Conservation (phyloP, 495 filamentous ascomycete genomes). For the Xylaria cubensis region DNA sequence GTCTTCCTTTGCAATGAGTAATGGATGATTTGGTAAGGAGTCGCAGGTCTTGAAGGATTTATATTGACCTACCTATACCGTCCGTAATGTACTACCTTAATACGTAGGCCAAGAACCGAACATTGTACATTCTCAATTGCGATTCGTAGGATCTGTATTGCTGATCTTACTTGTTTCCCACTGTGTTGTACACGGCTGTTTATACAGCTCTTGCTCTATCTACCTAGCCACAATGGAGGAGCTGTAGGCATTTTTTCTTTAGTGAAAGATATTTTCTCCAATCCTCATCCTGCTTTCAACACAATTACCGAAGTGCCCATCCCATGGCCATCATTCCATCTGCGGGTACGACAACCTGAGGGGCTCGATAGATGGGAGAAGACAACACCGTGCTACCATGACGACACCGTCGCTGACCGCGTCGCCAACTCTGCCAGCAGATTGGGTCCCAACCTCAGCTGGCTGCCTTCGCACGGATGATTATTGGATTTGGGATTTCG, state of each 20-base stretch:
- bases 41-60: not conserved
- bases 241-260: not conserved
- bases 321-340: not conserved
- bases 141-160: not conserved
- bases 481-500: conserved; percentile 40
- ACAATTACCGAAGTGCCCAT: not conserved
- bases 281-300: conserved; percentile 7
- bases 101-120: not conserved
- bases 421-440: conserved; percentile 27
- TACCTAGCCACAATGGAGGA: not conserved
- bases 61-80: not conserved
- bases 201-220: not conserved
- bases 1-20: not conserved
- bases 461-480: conserved; percentile 35
- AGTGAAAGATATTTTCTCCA: not conserved
- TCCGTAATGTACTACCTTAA: not conserved
- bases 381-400: not conserved
- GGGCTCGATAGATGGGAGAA: not conserved
- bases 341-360: not conserved
- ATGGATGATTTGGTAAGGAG: not conserved
- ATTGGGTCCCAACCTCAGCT: conserved; percentile 30
- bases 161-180: not conserved
- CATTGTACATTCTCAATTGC: not conserved
- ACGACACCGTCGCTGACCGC: conserved; percentile 2
- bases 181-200: not conserved